Percentiles rank a stretch among this genome's conserved stretches.
Evolutionary conservation across 2,329 filamentous ascomycete species (phyloP).

Genomic region (Laburnicola sp.): DNA sequence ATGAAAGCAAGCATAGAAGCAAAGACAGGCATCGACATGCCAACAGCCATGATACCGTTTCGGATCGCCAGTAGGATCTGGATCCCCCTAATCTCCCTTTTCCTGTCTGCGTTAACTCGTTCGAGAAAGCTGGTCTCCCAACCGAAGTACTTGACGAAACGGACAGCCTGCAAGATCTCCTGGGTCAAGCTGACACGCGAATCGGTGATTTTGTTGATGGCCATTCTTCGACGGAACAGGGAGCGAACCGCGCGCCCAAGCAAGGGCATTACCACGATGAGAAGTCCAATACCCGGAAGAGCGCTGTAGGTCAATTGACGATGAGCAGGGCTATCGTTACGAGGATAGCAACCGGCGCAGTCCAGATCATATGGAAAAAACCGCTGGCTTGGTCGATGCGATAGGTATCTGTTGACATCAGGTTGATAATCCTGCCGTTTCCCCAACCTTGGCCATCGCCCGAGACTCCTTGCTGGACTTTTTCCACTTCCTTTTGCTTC

Average conservation of each 20-base stretch:
- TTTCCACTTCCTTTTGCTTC: slow-evolving; percentile 48
- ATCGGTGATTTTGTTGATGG: slow-evolving; percentile 92
- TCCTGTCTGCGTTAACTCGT: slow-evolving; percentile 73
- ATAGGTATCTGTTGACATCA: slow-evolving; percentile 96
- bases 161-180: slow-evolving; percentile 85
- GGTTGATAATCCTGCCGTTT: slow-evolving; percentile 86
- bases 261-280: slow-evolving; percentile 76
- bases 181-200: slow-evolving; percentile 88
- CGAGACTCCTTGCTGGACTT: slow-evolving; percentile 55
- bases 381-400: slow-evolving; percentile 86
- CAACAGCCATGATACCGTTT: slow-evolving; percentile 81
- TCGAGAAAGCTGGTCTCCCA: slow-evolving; percentile 89
- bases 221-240: slow-evolving; percentile 72
- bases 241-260: slow-evolving; percentile 76
- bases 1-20: slow-evolving; percentile 96
- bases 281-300: slow-evolving; percentile 80
- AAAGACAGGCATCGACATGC: slow-evolving; percentile 86
- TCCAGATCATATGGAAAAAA: slow-evolving; percentile 91
- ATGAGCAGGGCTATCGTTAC: slow-evolving; percentile 79
- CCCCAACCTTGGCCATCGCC: slow-evolving; percentile 83
- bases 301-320: slow-evolving; percentile 90
- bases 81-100: slow-evolving; percentile 78
- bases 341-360: slow-evolving; percentile 74
- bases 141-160: slow-evolving; percentile 95
- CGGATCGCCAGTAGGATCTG: slow-evolving; percentile 80